Percentiles rank a stretch among this genome's conserved stretches.
Evolutionary conservation across 495 filamentous ascomycete species (phyloP).

Genomic region (Choiromyces venosus): DNA sequence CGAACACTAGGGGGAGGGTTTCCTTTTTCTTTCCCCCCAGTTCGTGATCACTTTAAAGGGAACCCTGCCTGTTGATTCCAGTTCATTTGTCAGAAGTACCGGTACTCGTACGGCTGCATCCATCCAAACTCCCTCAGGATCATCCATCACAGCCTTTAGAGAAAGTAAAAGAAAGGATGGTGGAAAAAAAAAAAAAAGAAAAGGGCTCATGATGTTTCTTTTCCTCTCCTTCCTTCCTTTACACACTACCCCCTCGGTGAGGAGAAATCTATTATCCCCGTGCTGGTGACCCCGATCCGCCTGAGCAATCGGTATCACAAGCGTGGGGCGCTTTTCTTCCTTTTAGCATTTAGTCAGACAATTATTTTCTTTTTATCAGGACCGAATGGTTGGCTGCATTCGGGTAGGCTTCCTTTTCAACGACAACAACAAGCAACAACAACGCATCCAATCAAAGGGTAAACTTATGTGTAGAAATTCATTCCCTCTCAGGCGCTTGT

Average conservation of each 20-base stretch:
- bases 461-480: neutral
- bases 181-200: neutral
- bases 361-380: constrained; percentile 5
- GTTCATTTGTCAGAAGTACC: constrained; percentile 26
- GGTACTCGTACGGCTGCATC: constrained; percentile 20
- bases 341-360: constrained; percentile 22
- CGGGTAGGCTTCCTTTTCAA: constrained; percentile 14
- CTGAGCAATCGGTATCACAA: constrained; percentile 34
- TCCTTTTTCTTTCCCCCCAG: neutral
- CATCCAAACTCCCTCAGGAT: constrained; percentile 16
- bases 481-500: neutral
- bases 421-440: neutral
- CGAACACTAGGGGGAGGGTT: neutral
- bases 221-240: neutral
- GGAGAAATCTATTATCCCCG: constrained; percentile 22
- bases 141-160: constrained; percentile 6
- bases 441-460: constrained; percentile 26
- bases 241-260: neutral
- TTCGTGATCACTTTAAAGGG: constrained; percentile 19
- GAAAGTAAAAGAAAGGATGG: neutral
- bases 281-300: constrained; percentile 24
- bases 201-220: constrained; percentile 17
- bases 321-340: constrained; percentile 20
- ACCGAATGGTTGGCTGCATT: constrained; percentile 27
- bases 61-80: constrained; percentile 17